Evolutionary conservation across 2,329 filamentous ascomycete species (phyloP), one percentile per base, ranked within the genome.

Genomic region (Massarina eburnea): DNA sequence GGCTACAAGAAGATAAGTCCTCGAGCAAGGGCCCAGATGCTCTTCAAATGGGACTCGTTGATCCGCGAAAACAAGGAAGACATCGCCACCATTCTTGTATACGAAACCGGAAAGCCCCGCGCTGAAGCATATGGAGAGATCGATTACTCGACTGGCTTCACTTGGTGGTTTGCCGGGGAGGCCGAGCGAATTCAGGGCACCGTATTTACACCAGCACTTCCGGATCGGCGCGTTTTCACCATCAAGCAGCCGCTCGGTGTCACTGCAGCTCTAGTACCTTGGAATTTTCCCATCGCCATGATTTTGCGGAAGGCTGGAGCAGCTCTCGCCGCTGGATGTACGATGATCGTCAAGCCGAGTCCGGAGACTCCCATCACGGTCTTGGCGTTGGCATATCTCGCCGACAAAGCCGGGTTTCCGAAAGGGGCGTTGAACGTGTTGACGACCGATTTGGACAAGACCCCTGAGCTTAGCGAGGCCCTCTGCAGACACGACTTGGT

Each of bases 161-260:
- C 75, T 1, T 80, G 77, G 77, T 80, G 77, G 77, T 80, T 80
- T 58, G 74, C 76, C 7, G 81, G 81, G 2, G 81, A 85, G 57
- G 81, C 80, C 60, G 74, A 84, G 66, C 74, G 82, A 26, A 77
- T 85, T n/a, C 76, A 79, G 20, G 87, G 87, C 14, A 78, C 78
- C 0, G 77, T 85, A 4, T 79, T 81, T 36, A 74, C 77, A 0
- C 78, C 84, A 1, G 74, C 85, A 0, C 71, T 80, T 0, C 81
- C 86, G 0, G 81, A 82, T 24, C 75, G 87, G 5, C 76, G 86
- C 10, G 77, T 84, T 2, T 80, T 91, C 49, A 86, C 84, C 0
- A 79, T 91, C 56, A 91, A 91, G 73, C 85, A 89, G 67, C 85
- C 85, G 1, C 78, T 88, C 47, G 86, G 86, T 44, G 84, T 88